Evolutionary conservation across 768 basidiomycete genomes (phyloP).

Genomic region (Harrya chromipes): DNA sequence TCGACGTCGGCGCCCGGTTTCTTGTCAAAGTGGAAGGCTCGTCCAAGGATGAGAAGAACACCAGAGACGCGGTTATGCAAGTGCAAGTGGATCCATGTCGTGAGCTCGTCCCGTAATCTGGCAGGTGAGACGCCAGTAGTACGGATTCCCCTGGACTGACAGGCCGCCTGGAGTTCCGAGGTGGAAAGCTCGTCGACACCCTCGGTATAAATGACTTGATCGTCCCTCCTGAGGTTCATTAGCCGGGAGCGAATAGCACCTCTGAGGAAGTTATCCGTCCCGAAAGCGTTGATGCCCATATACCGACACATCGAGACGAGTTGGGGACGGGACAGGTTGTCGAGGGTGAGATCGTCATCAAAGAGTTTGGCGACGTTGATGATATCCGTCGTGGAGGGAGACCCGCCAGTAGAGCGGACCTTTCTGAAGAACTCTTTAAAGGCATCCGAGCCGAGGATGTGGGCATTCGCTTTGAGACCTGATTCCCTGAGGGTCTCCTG

Average conservation of each 20-base stretch:
- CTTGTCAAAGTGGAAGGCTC: slow-evolving; percentile 92
- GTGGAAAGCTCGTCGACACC: slow-evolving; percentile 90
- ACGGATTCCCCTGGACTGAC: slow-evolving; percentile 91
- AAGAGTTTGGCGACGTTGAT: slow-evolving; percentile 96
- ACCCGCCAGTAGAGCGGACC: slow-evolving; percentile 93
- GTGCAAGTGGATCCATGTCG: slow-evolving; percentile 92
- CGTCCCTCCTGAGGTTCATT: slow-evolving; percentile 81
- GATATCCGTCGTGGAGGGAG: slow-evolving; percentile 83
- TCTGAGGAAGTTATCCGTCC: slow-evolving; percentile 97
- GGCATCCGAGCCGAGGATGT: slow-evolving; percentile 90
- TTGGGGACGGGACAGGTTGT: slow-evolving; percentile 98
- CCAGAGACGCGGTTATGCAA: slow-evolving; percentile 89
- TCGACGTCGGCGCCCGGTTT: slow-evolving; percentile 72
- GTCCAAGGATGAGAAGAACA: slow-evolving; percentile 87
- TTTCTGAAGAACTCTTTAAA: slow-evolving; percentile 99
- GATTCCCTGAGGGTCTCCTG: slow-evolving; percentile 97
- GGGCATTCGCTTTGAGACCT: slow-evolving; percentile 86
- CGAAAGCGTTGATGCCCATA: slow-evolving; percentile 98
- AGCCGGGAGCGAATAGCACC: slow-evolving; percentile 85
- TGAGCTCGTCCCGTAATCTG: slow-evolving; percentile 82
- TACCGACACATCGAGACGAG: slow-evolving; percentile 96
- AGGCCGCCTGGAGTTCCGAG: slow-evolving; percentile 88
- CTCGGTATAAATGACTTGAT: slow-evolving; percentile 88
- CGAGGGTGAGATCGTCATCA: slow-evolving; percentile 95
- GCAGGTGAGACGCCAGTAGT: slow-evolving; percentile 86